Conservation (phyloP, 148 eudicot species). For the Rheum nobile region DNA sequence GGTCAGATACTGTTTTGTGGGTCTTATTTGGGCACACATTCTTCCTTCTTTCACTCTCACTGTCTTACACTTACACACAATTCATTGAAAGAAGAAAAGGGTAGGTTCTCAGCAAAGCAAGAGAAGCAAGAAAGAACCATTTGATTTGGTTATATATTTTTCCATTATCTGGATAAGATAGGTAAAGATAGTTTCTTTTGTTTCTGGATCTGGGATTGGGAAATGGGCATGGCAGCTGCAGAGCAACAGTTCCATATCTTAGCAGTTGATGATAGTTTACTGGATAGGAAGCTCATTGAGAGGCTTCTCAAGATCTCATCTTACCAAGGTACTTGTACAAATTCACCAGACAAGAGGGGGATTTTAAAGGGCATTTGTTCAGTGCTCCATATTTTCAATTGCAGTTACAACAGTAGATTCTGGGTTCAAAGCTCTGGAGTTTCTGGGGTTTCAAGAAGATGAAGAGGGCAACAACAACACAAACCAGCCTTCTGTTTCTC, state of each 20-base stretch:
- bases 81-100: background rate
- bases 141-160: background rate
- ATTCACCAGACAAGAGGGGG: background rate
- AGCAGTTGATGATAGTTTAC: constrained; percentile 90
- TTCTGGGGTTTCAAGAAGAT: constrained; percentile 55
- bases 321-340: constrained; percentile 45
- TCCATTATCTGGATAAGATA: background rate
- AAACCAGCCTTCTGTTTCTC: constrained; percentile 36
- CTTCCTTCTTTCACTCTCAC: background rate
- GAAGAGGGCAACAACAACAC: constrained; percentile 16
- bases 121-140: too few relatives aligned
- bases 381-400: background rate
- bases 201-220: constrained; percentile 2
- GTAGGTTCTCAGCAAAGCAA: background rate
- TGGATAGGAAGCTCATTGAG: constrained; percentile 85
- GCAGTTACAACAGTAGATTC: constrained; percentile 97
- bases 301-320: constrained; percentile 79
- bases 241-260: constrained; percentile 81
- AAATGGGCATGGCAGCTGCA: constrained; percentile 65
- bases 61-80: background rate
- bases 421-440: constrained; percentile 79
- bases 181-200: background rate
- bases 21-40: constrained; percentile 26
- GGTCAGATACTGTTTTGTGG: constrained; percentile 60
- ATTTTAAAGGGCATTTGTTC: constrained; percentile 5